Percentiles rank a stretch among this genome's conserved stretches.
Evolutionary conservation across 306 rosid species (phyloP).

Genomic region (Sesbania bispinosa): DNA sequence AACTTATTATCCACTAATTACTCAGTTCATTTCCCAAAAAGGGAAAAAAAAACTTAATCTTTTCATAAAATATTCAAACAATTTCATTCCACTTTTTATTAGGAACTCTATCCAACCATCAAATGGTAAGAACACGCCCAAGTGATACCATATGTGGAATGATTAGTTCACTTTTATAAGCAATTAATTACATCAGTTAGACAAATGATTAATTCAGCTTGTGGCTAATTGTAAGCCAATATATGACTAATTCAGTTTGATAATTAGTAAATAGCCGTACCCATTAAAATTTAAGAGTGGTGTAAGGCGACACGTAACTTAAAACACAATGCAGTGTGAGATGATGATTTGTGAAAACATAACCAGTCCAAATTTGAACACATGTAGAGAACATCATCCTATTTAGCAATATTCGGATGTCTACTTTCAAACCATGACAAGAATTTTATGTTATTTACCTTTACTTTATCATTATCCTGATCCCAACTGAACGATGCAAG

Average conservation of each 20-base stretch:
- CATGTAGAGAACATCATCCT: not conserved
- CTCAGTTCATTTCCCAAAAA: not conserved
- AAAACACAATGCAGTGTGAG: too few species aligned
- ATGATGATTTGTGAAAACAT: too few species aligned
- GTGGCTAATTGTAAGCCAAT: not conserved
- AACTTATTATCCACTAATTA: not conserved
- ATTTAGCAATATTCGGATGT: not conserved
- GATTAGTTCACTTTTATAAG: not conserved
- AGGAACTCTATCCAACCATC: not conserved
- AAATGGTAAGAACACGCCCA: not conserved
- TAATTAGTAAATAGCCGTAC: too few species aligned
- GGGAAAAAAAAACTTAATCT: not conserved
- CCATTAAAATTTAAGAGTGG: too few species aligned
- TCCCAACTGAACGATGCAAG: constrained; percentile 93
- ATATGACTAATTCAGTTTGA: not conserved
- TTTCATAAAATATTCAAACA: not conserved
- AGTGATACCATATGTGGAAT: not conserved
- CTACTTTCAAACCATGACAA: not conserved
- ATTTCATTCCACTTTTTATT: not conserved
- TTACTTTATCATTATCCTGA: constrained; percentile 80
- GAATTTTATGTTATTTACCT: constrained; percentile 45
- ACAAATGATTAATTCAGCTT: not conserved
- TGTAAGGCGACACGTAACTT: not conserved
- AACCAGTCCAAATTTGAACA: too few species aligned
- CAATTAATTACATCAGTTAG: not conserved